A percentile compares a stretch with the other conserved stretches of the same genome.
Conservation (phyloP, 2,329 filamentous ascomycete species). For the Aspergillus novoparasiticus region DNA sequence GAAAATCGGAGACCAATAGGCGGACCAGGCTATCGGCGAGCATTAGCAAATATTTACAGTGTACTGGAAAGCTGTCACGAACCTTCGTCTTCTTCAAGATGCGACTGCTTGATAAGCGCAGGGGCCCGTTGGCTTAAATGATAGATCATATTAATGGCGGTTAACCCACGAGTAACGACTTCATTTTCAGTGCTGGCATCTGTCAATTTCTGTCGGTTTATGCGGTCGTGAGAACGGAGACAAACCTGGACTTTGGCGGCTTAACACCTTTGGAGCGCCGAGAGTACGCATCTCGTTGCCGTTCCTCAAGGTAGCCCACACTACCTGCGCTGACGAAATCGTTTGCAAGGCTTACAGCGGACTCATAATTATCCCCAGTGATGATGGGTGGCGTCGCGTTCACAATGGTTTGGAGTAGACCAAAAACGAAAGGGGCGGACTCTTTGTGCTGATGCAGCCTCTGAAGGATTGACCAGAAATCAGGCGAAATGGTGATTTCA, state of each 20-base stretch:
- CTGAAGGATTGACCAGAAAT: constrained; percentile 92
- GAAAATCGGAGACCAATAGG: constrained; percentile 97
- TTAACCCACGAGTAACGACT: constrained; percentile 73
- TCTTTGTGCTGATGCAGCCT: constrained; percentile 70
- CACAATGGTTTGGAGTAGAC: constrained; percentile 79
- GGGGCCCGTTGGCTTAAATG: constrained; percentile 80
- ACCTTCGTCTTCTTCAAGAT: constrained; percentile 85
- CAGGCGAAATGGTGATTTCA: constrained; percentile 92
- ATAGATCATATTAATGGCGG: constrained; percentile 79
- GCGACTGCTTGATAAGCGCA: constrained; percentile 85
- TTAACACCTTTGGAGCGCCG: constrained; percentile 57
- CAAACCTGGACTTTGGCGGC: constrained; percentile 58
- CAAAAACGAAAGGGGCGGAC: constrained; percentile 77
- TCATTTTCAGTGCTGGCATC: constrained; percentile 62
- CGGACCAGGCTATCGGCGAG: constrained; percentile 74
- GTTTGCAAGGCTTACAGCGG: constrained; percentile 79
- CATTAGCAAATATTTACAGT: background rate
- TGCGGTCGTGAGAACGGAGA: constrained; percentile 15
- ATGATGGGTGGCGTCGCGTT: constrained; percentile 75
- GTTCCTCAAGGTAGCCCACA: constrained; percentile 69
- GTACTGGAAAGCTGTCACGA: constrained; percentile 24
- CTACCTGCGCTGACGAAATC: constrained; percentile 85
- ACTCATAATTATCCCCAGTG: constrained; percentile 93
- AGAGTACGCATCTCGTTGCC: constrained; percentile 62
- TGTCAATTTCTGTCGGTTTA: constrained; percentile 4